A percentile compares a stretch with the other conserved stretches of the same genome.
Conservation (phyloP, 148 eudicot species). For the Fagopyrum homotropicum region DNA sequence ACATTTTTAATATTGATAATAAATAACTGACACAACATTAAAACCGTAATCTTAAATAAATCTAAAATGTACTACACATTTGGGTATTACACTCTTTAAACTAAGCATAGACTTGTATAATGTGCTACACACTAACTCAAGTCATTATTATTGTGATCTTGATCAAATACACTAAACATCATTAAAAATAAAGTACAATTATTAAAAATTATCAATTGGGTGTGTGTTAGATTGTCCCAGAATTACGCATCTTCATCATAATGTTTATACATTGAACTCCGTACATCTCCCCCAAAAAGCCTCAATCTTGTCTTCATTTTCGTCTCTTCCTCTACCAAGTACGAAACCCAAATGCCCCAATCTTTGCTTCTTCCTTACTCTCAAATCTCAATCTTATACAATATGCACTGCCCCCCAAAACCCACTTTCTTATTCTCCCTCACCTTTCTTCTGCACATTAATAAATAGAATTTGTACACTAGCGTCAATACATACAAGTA, state of each 20-base stretch:
- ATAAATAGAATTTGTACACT: conserved; percentile 4
- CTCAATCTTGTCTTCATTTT: conserved; percentile 8
- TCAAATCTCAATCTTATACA: background rate
- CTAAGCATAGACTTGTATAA: background rate
- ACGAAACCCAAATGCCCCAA: background rate
- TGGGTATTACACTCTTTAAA: no score
- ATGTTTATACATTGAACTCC: conserved; percentile 3
- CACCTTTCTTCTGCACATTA: conserved; percentile 3
- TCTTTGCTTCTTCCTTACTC: conserved; percentile 3
- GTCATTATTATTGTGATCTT: background rate
- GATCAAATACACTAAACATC: conserved; percentile 3
- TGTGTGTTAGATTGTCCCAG: conserved; percentile 3
- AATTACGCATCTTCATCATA: conserved; percentile 7
- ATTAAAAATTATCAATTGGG: background rate
- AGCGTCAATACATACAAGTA: background rate
- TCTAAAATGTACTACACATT: no score
- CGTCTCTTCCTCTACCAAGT: background rate
- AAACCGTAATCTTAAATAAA: no score
- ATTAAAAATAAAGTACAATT: background rate
- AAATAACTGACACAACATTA: no score
- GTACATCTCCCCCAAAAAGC: conserved; percentile 10
- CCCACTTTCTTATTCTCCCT: background rate
- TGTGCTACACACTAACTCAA: background rate
- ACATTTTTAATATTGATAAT: no score
- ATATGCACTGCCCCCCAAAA: background rate